These are phyloP conservation scores for Mortierella alpina DNA, from an alignment of 192 early-diverging fungal species.

Conservation along the genomic window DNA sequence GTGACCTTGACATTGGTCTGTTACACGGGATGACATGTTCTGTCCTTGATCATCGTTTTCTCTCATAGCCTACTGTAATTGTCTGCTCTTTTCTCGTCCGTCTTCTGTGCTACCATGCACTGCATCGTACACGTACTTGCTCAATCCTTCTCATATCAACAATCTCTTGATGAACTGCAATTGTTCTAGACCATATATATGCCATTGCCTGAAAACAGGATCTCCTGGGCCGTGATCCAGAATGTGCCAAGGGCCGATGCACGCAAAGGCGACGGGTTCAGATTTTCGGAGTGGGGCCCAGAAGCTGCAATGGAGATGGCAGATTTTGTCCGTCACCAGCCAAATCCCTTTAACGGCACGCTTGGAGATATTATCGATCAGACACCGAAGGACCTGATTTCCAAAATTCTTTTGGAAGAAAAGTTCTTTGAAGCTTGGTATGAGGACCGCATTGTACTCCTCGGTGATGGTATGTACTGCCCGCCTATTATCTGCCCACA, in stretches of 20 bases:
- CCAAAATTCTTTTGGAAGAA: conserved; percentile 22
- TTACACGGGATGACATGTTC: neutral
- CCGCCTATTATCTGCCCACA: no score
- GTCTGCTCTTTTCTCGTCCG: neutral
- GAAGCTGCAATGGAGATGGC: conserved; percentile 15
- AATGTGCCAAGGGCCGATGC: conserved; percentile 18
- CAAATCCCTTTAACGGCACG: conserved; percentile 6
- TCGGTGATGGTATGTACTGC: conserved; percentile 15
- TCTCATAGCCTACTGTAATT: neutral
- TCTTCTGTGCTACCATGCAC: neutral
- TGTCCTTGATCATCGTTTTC: neutral
- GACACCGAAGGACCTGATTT: conserved; percentile 19
- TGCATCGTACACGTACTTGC: neutral
- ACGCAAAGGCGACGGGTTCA: conserved; percentile 10
- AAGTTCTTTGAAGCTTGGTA: conserved; percentile 21
- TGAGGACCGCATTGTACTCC: conserved; percentile 5
- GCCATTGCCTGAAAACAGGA: conserved; percentile 13
- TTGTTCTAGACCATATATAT: conserved; percentile 19
- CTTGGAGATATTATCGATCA: conserved; percentile 13
- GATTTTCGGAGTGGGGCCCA: conserved; percentile 23
- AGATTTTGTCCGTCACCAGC: neutral
- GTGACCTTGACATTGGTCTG: no score
- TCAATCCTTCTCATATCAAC: neutral
- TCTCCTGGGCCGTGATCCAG: conserved; percentile 25
- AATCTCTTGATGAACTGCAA: neutral